Evolutionary conservation across 768 basidiomycete genomes (phyloP), one percentile per base, ranked within the genome.

Genomic region (Trametes punicea): DNA sequence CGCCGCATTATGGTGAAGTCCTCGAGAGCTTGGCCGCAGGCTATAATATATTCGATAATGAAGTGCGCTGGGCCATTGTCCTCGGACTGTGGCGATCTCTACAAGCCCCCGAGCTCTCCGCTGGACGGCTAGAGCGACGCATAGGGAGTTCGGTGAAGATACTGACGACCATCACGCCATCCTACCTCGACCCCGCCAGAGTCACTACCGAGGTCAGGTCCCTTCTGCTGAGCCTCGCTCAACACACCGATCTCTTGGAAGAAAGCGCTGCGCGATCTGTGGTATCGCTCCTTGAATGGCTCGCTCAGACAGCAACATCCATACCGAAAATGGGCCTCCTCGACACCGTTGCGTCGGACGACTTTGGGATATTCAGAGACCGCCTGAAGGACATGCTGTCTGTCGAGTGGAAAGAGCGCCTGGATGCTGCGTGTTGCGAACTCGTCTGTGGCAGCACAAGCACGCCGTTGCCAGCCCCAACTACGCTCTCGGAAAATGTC

Each of bases 231-330:
- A 27, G 34, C 44, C 39, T 60, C 11, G 38, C 53, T 2, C 29
- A 46, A 21, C 25, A 51, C 2, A 11, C 38, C 11, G 58, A 46
- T 10, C 16, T 25, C 0, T 46, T 81, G 18, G 71, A 75, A 45
- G 55, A 62, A 34, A 73, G 75, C 18, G 71, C 64, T 1, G 75
- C 81, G 13, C 72, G 73, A 21, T 64, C 64, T 6, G 57, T 77
- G 8, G 64, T 83, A 16, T 67, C 73, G 4, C 70, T 81, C 1
- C 71, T 88, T n/a, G 72, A 76, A 50, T 87, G 85, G 84, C 71
- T 85, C n/a, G 55, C 61, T 23, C 21, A 31, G 27, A 57, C 55
- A 13, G 46, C 55, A n/a, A 31, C 33, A 25, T 39, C 46, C 3
- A 46, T 56, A 13, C 76, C 75, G 38, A 55, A 38, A 13, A 72